Base-by-base conservation (phyloP, 257 asterid species). In the Vinca minor region DNA sequence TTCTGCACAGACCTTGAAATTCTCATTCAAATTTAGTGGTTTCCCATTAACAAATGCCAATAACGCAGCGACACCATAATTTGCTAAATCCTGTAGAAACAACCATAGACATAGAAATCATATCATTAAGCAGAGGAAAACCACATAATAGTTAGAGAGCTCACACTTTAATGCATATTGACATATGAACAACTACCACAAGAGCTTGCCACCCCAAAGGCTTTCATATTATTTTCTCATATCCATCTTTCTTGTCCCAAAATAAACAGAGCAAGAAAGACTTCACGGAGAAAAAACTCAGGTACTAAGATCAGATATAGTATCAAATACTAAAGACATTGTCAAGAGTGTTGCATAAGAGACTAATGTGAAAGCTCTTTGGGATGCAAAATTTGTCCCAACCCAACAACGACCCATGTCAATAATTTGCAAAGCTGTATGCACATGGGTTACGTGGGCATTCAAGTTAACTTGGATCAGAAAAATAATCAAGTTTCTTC, bases 31-130 rank as follows among this genome's bases (percentile, higher is more conserved):
- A 74, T 74, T 71, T 54, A 72, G 74, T 76, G 65, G 83, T 71
- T 77, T 69, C 38, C 93, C 93, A 47, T 72, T 68, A 34, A 77
- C 82, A 73, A 85, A 39, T 72, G 65, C 59, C 59, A 91, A 83
- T 48, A 89, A 80, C 71, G 82, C 83, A 84, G 81, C 77, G 14
- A 89, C 93, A 59, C 96, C 96, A 32, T 83, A 86, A 62, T 81
- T 86, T 69, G 89, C 81, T 69, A 86, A 73, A 8, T 81, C 89
- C 95, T 88, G 62, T 50, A 63, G n/a, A n/a, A 67, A 71, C 48
- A 76, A 65, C 34, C 5, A 71, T 13, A 38, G 21, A 36, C 31
- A 65, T 15, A 64, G 28, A 32, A 13, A 65, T 64, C 64, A 56
- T 8, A 31, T 14, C 31, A 59, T 11, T 31, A 41, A 59, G 36